phyloP scores from a whole-genome alignment of 345 rosid genomes.

The Atalantia buxifolia region DNA sequence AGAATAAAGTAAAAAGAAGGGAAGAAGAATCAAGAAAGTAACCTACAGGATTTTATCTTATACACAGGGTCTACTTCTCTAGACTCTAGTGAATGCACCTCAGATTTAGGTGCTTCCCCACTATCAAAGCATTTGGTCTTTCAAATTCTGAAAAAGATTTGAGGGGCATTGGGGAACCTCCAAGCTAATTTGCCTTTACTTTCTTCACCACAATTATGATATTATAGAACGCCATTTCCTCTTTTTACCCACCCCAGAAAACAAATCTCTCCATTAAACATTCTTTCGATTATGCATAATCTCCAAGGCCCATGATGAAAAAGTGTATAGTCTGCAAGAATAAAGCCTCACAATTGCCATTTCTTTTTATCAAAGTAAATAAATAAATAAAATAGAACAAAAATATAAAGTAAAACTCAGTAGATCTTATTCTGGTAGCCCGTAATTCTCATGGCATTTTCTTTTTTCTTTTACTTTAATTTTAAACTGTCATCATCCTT shows the following conservation, averaged over 20 bases:
- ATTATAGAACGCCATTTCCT: background rate
- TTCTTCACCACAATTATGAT: conserved; percentile 19
- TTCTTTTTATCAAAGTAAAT: conserved; percentile 3
- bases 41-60: background rate
- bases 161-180: background rate
- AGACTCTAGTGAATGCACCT: background rate
- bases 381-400: background rate
- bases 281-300: background rate
- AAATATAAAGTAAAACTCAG: conserved; percentile 13
- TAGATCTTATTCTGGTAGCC: conserved; percentile 35
- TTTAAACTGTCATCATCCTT: conserved; percentile 32
- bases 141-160: background rate
- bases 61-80: background rate
- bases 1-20: background rate
- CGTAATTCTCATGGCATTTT: conserved; percentile 35
- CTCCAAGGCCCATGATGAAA: background rate
- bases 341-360: background rate
- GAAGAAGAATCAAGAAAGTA: background rate
- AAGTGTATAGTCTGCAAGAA: background rate
- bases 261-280: background rate
- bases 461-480: conserved; percentile 33
- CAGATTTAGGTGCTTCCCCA: background rate
- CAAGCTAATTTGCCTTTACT: background rate
- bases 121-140: background rate
- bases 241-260: conserved; percentile 27